Percentiles rank a stretch among this genome's conserved stretches.
Conservation (phyloP, 2,329 filamentous ascomycete genomes). For the Mariannaea sp. region DNA sequence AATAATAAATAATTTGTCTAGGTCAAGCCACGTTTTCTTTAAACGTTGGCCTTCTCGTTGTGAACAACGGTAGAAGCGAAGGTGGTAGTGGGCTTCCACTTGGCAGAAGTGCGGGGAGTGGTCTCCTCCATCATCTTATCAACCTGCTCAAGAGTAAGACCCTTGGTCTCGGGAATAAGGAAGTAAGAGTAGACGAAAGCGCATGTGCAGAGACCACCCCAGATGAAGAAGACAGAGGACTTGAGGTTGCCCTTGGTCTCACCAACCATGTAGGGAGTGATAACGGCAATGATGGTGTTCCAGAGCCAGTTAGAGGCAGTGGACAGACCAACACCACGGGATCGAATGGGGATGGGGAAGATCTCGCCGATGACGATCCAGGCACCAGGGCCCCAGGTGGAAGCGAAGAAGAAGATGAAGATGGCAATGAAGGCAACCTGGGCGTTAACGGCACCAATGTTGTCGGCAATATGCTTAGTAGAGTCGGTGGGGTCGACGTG, state of each 20-base stretch:
- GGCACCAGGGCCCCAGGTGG: conserved; percentile 72
- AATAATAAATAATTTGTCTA: neutral
- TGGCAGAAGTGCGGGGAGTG: conserved; percentile 74
- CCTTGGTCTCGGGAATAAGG: conserved; percentile 75
- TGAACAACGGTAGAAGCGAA: conserved; percentile 56
- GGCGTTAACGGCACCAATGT: conserved; percentile 63
- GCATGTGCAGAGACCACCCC: conserved; percentile 62
- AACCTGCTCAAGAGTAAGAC: conserved; percentile 73
- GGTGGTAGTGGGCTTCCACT: conserved; percentile 75
- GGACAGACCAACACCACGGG: conserved; percentile 83
- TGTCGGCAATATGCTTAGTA: conserved; percentile 50
- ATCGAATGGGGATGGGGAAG: conserved; percentile 81
- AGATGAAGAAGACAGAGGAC: conserved; percentile 60
- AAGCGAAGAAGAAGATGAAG: conserved; percentile 81
- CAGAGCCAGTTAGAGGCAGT: conserved; percentile 85
- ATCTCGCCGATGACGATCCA: conserved; percentile 77
- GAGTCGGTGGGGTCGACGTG: conserved; percentile 52
- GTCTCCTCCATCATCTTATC: conserved; percentile 89
- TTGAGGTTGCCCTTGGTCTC: conserved; percentile 51
- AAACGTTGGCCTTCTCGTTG: conserved; percentile 38
- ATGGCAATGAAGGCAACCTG: conserved; percentile 81
- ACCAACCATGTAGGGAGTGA: conserved; percentile 67
- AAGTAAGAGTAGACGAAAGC: conserved; percentile 62
- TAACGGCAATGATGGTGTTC: conserved; percentile 73
- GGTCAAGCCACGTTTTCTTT: neutral